Evolutionary conservation across 148 eudicot genomes (phyloP), one percentile per base, ranked within the genome.

Genomic region (Camellia granthamiana): DNA sequence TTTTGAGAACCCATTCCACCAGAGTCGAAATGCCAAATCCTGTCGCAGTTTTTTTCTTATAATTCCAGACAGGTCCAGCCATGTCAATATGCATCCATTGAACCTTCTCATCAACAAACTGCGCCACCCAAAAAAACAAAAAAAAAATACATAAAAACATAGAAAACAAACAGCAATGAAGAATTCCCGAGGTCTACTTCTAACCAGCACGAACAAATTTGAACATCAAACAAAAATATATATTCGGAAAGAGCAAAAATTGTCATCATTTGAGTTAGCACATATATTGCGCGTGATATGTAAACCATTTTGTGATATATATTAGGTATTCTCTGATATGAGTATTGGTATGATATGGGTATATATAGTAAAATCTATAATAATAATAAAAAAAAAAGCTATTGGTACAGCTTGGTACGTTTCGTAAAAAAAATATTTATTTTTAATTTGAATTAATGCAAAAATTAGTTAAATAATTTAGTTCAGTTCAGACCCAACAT

Each of bases 41-140:
- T 13, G 99, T 97, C 43, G 94, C 99, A 7, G 82, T 42, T 58
- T 93, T 94, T 83, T 94, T 97, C 86, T 97, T 97, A 19, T 94
- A 97, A 58, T 81, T 88, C 95, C 92, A 88, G 59, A 97, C 99
- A 7, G 99, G 99, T 4, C 99, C 99, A 65, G 99, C 95, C 89
- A 97, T 89, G 90, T 97, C 99, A 23, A 97, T 97, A 81, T 97
- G 98, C 93, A 94, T 83, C 99, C 99, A 97, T 46, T 97, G 89
- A 54, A 97, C 99, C 82, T 97, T 97, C 87, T 97, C 98, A 72
- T 94, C 98, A 74, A 97, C 98, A 84, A 92, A 97, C 99, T 94
- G 92, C 56, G 62, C 30, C 30, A 0, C 30, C 30, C 30, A 23
- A 23, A 83, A 62, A 23, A 23, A 23, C 0, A 72, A 19, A 49